Evolutionary conservation across 1,284 basidiomycete species (phyloP), one percentile per base, ranked within the genome.

Genomic region (Pascua guehoae): DNA sequence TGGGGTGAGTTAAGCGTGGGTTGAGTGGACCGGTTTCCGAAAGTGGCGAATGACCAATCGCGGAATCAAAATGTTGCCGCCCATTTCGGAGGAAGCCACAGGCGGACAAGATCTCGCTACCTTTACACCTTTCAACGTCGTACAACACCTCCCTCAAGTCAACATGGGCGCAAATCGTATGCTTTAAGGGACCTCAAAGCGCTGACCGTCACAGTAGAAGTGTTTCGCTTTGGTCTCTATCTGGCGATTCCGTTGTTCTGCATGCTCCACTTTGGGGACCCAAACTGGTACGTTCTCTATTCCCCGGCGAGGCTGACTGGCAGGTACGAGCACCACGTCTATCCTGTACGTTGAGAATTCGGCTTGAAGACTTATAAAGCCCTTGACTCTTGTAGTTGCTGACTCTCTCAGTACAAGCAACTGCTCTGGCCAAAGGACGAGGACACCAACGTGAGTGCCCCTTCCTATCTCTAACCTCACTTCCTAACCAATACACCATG

Each of bases 221-320:
- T 92, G 16, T 89, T 91, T 32, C 24, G 24, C 24, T 92, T 92
- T 66, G 85, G 85, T 2, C 79, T 91, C 39, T 95, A 96, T 77
- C 84, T 95, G 58, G 91, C 91, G 72, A 86, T 94, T 63, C 92
- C 92, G 0, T 83, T 94, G 51, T 81, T 84, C 45, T 85, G 89
- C 32, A 85, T 95, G 78, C 78, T 92, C 52, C 88, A 93, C 73
- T 94, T 89, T 70, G 91, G 91, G 53, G 89, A 92, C 73, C 89
- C 90, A 5, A 84, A 88, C 41, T 96, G 91, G 91, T 95, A 37
- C 49, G 73, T 65, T 24, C 9, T n/a, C 16, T 12, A 17, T 42
- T 10, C 7, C 12, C 5, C 3, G 12, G 2, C 11, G 17, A 8
- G n/a, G 41, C 63, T 59, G 55, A 58, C 54, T 8, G 32, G 17